Evolutionary conservation across 23 red algal genomes (phyloP).

Genomic region (Gracilaria caudata): DNA sequence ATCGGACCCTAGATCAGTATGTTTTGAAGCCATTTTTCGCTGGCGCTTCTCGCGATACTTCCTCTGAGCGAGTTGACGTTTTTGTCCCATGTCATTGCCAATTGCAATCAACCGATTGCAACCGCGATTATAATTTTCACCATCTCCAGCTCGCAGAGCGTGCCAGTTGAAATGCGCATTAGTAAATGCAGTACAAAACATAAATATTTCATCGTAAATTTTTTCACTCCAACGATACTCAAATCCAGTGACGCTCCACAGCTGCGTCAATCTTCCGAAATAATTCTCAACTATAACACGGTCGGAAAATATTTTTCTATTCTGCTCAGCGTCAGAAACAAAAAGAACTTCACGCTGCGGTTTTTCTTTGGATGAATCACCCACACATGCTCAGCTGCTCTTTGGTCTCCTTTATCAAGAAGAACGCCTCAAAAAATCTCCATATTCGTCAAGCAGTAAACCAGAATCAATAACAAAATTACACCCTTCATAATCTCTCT

Average conservation of each 20-base stretch:
- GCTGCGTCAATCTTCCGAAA: neutral
- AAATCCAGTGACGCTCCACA: neutral
- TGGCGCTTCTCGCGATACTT: constrained; percentile 14
- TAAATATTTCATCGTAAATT: constrained; percentile 11
- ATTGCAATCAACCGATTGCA: neutral
- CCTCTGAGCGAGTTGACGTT: neutral
- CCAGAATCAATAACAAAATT: neutral
- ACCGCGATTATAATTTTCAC: neutral
- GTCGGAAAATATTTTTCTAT: neutral
- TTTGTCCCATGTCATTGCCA: neutral
- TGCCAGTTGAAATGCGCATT: neutral
- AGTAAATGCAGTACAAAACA: constrained; percentile 17
- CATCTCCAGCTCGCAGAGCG: neutral
- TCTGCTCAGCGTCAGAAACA: neutral
- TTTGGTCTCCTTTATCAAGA: neutral
- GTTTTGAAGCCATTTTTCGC: neutral
- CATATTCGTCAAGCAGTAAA: neutral
- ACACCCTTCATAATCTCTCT: neutral
- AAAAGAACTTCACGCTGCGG: neutral
- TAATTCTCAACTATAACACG: constrained; percentile 7
- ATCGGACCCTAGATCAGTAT: too few species aligned
- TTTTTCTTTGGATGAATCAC: constrained; percentile 19
- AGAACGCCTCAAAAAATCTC: neutral
- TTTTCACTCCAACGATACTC: constrained; percentile 15
- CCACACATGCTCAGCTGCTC: neutral